Evolutionary conservation across 164 flowering plant species (phyloP), one percentile per base, ranked within the genome.

Genomic region (Vitis rotundifolia): DNA sequence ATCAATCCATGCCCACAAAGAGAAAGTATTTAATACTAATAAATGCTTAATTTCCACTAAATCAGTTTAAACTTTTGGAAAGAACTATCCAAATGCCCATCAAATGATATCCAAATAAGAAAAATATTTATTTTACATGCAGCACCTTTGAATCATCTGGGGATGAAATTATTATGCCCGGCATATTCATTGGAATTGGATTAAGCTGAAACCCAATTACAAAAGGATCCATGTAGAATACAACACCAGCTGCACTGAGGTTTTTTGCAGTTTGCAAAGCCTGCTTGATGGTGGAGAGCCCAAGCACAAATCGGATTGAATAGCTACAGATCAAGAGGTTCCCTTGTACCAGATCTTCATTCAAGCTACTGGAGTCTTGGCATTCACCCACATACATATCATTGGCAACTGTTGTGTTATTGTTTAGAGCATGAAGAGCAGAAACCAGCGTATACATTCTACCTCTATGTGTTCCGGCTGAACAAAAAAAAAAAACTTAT

Each of bases 221-320:
- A 80, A 83, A 95, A 68, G 99, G 93, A 84, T 95, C 99, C 97
- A 91, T 83, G 83, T 82, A 90, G 80, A 95, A 93, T 11, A 95
- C 87, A 65, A 95, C 83, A 47, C 99, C 99, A 67, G 74, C 89
- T 52, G 99, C 98, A 82, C 91, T 85, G 63, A 95, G 86, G 71
- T 95, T 91, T 59, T 73, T 80, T 6, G 97, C 97, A 49, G 97
- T 86, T 73, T 88, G 73, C 74, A 91, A 68, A 11, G 99, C 98
- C 62, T 87, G 92, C 73, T 89, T 90, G 73, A 93, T 76, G 37
- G 97, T 88, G 54, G 99, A 93, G 13, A 90, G 82, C 37, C 99
- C 99, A 69, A 95, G 92, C 64, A 95, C 95, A 70, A 93, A 95
- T 49, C 97, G 90, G 57, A 95, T 84, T 1, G 99, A 91, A 77